These are phyloP conservation scores for Aspergillus saccharolyticus DNA, from an alignment of 495 filamentous ascomycete genomes.

Conservation along the genomic window DNA sequence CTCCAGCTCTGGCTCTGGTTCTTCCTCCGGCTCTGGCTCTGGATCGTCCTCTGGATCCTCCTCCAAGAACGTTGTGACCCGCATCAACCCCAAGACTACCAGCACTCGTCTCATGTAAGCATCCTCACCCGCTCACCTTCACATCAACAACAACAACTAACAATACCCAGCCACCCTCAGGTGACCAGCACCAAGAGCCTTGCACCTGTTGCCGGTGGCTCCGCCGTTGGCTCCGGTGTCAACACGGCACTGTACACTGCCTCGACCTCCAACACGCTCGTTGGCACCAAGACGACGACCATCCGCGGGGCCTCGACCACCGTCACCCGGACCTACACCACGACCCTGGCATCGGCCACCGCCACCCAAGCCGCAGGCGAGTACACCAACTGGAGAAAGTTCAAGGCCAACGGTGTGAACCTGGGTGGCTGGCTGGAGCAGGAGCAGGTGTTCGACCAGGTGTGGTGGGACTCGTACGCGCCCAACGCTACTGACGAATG, in stretches of 20 bases:
- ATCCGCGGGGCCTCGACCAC: not conserved
- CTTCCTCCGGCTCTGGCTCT: no score
- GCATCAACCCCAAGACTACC: no score
- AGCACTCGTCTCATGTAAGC: no score
- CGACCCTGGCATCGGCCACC: no score
- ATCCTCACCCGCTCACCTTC: no score
- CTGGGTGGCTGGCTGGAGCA: slow-evolving; percentile 33
- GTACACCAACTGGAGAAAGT: slow-evolving; percentile 26
- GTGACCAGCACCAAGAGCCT: slow-evolving; percentile 6
- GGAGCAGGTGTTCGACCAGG: slow-evolving; percentile 28
- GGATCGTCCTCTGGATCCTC: not conserved
- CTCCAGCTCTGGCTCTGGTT: not conserved
- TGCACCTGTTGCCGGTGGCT: slow-evolving; percentile 15
- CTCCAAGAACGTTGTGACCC: no score
- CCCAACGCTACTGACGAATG: slow-evolving; percentile 25
- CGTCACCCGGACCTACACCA: no score
- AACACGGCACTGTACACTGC: slow-evolving; percentile 16
- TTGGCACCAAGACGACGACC: slow-evolving; percentile 9
- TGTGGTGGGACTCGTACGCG: slow-evolving; percentile 24
- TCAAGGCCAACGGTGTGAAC: slow-evolving; percentile 27
- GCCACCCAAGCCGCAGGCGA: no score
- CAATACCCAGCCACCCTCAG: no score
- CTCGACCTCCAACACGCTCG: slow-evolving; percentile 9
- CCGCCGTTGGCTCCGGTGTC: slow-evolving; percentile 15
- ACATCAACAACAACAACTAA: no score